Evolutionary conservation across 2,329 filamentous ascomycete genomes (phyloP), one percentile per base, ranked within the genome.

Genomic region (Arthrobotrys pseudoclavata): DNA sequence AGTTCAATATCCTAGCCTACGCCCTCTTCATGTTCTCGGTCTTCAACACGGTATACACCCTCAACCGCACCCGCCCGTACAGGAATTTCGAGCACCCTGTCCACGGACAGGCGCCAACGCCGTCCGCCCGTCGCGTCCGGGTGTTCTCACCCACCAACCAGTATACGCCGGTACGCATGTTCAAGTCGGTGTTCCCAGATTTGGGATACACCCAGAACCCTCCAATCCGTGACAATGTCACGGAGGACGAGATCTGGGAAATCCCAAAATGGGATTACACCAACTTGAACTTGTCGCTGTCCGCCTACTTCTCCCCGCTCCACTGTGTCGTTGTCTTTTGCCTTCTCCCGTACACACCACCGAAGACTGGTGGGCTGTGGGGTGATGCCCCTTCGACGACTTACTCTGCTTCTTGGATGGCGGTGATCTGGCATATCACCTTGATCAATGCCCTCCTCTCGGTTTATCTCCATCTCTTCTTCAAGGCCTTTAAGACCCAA

Each of bases 261-360:
- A 85, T 99, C 61, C 89, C 91, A 1, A 88, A 98, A 5, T 99
- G 96, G 96, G 94, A 98, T 83, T 96, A 96, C 37, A 88, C 95
- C 55, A 93, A 94, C 1, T 87, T 97, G 40, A 93, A 90, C 53
- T 85, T 98, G 66, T 89, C 91, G 42, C 86, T 98, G 1, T 94
- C 97, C 82, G 96, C 93, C 81, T 86, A 96, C 47, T 98, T 99
- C 85, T 97, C 94, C 81, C 96, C 96, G 0, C 92, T 93, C 0
- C 96, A 99, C 84, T 88, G 97, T n/a, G 85, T 97, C 57, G 88
- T 97, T 29, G 97, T 99, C 85, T 91, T 91, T 86, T 87, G 97
- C 34, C 94, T 95, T 81, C 87, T 99, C 0, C 96, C 96, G 88
- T 96, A 0, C 87, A 71, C 48, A 15, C 77, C 37, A 55, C 74